phyloP scores from a whole-genome alignment of 352 stramenopile genomes.

The Thraustochytrium striatum region DNA sequence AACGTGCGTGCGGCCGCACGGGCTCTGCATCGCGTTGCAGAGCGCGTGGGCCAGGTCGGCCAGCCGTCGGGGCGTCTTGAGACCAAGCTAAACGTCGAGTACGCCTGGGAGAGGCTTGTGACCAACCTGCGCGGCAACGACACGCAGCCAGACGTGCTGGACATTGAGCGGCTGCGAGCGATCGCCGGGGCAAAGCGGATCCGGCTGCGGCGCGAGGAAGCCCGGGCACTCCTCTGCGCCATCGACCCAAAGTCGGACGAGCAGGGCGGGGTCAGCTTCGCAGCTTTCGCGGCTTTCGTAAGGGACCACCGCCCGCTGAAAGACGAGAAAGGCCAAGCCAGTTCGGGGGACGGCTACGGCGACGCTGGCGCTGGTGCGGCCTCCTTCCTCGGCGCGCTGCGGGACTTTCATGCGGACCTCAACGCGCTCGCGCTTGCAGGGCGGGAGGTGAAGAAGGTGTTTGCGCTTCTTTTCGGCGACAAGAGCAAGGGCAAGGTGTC shows the following conservation, averaged over 20 bases:
- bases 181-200: neutral
- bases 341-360: neutral
- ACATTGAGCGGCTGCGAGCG: neutral
- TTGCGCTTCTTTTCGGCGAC: neutral
- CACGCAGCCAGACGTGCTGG: neutral
- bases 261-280: neutral
- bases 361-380: neutral
- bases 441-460: neutral
- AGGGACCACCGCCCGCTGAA: neutral
- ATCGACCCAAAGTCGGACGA: constrained; percentile 11
- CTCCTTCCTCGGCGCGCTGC: neutral
- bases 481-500: neutral
- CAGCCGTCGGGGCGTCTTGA: neutral
- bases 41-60: neutral
- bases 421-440: neutral
- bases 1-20: neutral
- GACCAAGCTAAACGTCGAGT: neutral
- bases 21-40: neutral
- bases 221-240: neutral
- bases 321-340: neutral
- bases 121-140: neutral
- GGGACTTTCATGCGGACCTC: constrained; percentile 4
- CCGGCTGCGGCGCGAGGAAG: constrained; percentile 8
- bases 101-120: constrained; percentile 31
- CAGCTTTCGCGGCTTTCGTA: constrained; percentile 24